Evolutionary conservation across 2,329 filamentous ascomycete genomes (phyloP), one percentile per base, ranked within the genome.

Genomic region (Ceratocystis colombiana): DNA sequence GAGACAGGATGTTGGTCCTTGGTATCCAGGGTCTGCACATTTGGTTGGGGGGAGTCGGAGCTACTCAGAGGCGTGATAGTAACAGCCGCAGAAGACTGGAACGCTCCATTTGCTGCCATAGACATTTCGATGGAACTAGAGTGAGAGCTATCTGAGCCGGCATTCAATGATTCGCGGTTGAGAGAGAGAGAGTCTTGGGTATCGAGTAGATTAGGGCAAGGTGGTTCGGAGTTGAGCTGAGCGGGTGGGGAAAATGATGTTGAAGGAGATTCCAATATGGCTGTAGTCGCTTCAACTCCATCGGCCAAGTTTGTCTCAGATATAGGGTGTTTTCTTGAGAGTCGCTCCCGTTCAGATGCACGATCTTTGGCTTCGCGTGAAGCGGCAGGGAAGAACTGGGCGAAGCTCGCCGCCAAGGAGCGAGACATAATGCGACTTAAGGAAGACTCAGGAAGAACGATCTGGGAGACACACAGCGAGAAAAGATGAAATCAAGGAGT

Each of bases 341-440:
- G 76, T 75, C 78, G 84, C 78, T 84, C 82, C 74, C 84, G 79
- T 75, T 86, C 83, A 74, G 80, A 80, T 70, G 82, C 80, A 72
- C 79, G 80, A 73, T 83, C 80, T 75, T 79, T 79, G 66, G 81
- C 79, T 67, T 84, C 85, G 72, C 84, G 83, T 71, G 89, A 88
- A 73, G 88, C 89, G 74, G 87, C 85, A 71, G 88, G 88, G 77
- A 91, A 92, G 82, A 90, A 94, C 78, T 91, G 86, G 78, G 88
- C 88, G 82, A 91, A 92, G 79, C 87, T 86, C 79, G 88, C 87
- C 76, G 80, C 80, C 69, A 83, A 81, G 73, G 87, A 84, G 80
- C 88, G 89, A 85, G 89, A 89, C 88, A 89, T 89, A 79, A 79
- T 86, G 80, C 77, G 72, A 72, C 72, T 46, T 64, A 20, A 57